Conservation (phyloP, 305 asterid species). For the Fraxinus baroniana region DNA sequence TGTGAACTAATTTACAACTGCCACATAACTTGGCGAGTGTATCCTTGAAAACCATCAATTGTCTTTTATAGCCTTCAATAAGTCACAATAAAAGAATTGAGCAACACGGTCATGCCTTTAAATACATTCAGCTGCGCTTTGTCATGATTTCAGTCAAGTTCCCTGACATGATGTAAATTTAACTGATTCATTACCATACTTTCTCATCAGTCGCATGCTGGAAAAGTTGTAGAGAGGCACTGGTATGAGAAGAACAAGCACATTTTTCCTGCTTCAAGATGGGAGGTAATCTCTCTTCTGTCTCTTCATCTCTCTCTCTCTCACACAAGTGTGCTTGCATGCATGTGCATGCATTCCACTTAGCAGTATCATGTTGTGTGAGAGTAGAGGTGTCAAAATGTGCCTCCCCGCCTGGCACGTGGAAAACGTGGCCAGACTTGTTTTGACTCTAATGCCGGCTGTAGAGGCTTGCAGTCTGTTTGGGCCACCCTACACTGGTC, state of each 20-base stretch:
- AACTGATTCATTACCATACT: conserved; percentile 8
- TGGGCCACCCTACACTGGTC: neutral
- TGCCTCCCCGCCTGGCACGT: neutral
- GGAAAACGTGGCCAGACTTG: neutral
- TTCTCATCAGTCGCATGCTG: conserved; percentile 86
- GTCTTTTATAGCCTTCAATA: neutral
- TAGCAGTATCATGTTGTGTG: neutral
- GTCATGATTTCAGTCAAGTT: neutral
- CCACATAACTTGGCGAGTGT: neutral
- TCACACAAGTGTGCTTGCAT: neutral
- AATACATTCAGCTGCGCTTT: neutral
- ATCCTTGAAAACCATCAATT: neutral
- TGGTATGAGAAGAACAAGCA: conserved; percentile 99
- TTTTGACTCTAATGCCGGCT: neutral
- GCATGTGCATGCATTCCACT: neutral
- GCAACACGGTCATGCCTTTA: neutral
- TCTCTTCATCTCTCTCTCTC: conserved; percentile 2
- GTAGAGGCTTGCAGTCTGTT: neutral
- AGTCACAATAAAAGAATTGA: neutral
- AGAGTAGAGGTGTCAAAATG: neutral
- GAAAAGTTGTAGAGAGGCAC: conserved; percentile 98
- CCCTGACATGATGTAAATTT: neutral
- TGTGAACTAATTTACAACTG: neutral
- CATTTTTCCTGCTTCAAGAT: conserved; percentile 96
- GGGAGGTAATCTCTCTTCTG: conserved; percentile 63